Base-by-base conservation (phyloP, 805 yeast species). In the Candida berthetii region DNA sequence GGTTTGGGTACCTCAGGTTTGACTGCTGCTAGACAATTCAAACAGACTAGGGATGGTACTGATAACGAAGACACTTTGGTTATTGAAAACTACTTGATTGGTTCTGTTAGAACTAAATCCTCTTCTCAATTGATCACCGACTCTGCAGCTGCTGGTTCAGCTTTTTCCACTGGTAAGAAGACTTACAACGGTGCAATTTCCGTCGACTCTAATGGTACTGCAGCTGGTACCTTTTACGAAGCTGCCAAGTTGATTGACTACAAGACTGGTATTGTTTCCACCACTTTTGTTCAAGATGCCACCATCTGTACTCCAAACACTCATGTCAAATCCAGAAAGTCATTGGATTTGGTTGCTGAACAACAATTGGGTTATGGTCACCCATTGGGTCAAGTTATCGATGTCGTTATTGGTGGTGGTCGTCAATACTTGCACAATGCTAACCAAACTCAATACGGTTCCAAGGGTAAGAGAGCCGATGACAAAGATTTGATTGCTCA, bases 71-170 rank as follows among this genome's bases (percentile, higher is more conserved):
- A 82, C 45, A 64, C 76, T 16, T 68, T 86, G 49, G 61, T 64
- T 24, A 55, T 88, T 29, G 96, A 88, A 61, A 65, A 73, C 45
- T 75, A 80, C 57, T 63, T 89, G 38, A 71, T 88, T 39, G 97
- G 97, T 33, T 71, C 83, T 31, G 84, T 93, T n/a, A 74, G 96
- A 53, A 89, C 97, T 2, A 72, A 87, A 46, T 84, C 96, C 18
- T 73, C 78, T 24, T 70, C 75, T 45, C 81, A 90, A 4, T 68
- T 84, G 57, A 77, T 89, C 46, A 89, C 97, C 0, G 97, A 89
- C 59, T 85, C 95, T 27, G 97, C 97, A 14, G 97, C 97, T 5
- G 96, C 96, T 11, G 97, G 96, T 15, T 86, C 96, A 7, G 96
- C 95, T 2, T 87, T 88, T 52, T 72, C 95, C 2, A 84, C 95